Conservation (phyloP, 192 early-diverging fungal genomes). For the Coemansia sp. region DNA sequence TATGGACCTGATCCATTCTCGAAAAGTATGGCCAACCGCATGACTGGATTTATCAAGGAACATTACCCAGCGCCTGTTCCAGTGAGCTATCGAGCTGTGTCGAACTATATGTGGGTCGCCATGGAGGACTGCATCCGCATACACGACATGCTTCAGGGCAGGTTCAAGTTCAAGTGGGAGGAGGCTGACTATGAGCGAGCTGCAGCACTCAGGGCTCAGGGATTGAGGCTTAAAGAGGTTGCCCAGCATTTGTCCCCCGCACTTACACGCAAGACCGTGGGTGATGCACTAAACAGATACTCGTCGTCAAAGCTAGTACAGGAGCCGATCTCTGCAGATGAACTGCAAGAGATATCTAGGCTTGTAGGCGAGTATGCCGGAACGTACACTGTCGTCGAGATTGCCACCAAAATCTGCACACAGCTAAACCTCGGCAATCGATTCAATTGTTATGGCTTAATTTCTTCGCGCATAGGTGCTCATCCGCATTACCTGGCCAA, state of each 20-base stretch:
- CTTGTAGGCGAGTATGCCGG: not conserved
- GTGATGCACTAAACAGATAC: not conserved
- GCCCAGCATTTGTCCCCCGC: conserved; percentile 8
- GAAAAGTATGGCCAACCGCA: not conserved
- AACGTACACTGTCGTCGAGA: not conserved
- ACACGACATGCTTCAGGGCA: conserved; percentile 3
- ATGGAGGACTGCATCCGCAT: conserved; percentile 15
- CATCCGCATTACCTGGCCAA: no score
- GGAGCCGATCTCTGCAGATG: not conserved
- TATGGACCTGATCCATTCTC: conserved; percentile 15
- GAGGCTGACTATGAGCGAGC: not conserved
- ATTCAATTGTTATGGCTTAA: not conserved
- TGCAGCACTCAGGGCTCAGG: no score
- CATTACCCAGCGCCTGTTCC: conserved; percentile 10
- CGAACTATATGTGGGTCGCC: conserved; percentile 28
- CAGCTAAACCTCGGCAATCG: not conserved
- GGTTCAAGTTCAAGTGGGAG: conserved; percentile 14
- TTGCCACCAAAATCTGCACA: not conserved
- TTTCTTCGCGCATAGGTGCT: not conserved
- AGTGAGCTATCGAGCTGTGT: conserved; percentile 16
- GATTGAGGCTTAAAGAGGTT: conserved; percentile 10
- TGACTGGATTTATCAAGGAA: conserved; percentile 12
- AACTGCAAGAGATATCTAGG: not conserved
- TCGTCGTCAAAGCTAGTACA: not conserved
- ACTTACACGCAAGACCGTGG: not conserved